Evolutionary conservation across 306 rosid species (phyloP), one percentile per base, ranked within the genome.

Genomic region (Sicyos edulis): DNA sequence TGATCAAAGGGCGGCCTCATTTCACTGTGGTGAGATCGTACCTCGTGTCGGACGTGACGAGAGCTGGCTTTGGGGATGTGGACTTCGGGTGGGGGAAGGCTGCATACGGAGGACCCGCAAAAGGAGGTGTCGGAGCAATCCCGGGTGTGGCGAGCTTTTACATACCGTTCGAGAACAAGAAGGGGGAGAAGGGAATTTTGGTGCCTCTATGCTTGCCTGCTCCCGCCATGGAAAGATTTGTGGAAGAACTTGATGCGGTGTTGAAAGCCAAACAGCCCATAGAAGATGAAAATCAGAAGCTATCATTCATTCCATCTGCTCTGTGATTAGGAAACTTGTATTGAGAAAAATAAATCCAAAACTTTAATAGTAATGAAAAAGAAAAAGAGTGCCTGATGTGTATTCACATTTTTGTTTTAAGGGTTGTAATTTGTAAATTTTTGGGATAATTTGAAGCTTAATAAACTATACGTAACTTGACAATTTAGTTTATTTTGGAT

Each of bases 11-110:
- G 0, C 55, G 88, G 2, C 92, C 92, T 0, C 85, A 84, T 75
- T 80, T 84, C 62, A 71, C 88, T 0, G 81, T 78, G 21, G 88
- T 84, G 1, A 65, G 87, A 26, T 54, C 83, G 0, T 82, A 76
- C 40, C 20, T 84, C 1, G 88, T 89, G 32, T 82, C 96, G 0
- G 96, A 89, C 21, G 69, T 85, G 77, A 84, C 84, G 0, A 84
- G 80, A 3, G 86, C 79, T 0, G 92, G 92, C 12, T 84, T 87
- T 0, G 75, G 68, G 12, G 79, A 83, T 0, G 84, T 87, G 22
- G 86, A 89, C 55, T 79, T 86, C 5, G 93, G 93, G 44, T 88
- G 93, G 93, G 93, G 93, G 0, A 73, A 76, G 49, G 64, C 93
- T 0, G 74, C 49, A 0, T 88, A 82, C 19, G 88, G 89, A 24